phyloP scores from a whole-genome alignment of 2,329 filamentous ascomycete genomes.

The Macroventuria anomochaeta region DNA sequence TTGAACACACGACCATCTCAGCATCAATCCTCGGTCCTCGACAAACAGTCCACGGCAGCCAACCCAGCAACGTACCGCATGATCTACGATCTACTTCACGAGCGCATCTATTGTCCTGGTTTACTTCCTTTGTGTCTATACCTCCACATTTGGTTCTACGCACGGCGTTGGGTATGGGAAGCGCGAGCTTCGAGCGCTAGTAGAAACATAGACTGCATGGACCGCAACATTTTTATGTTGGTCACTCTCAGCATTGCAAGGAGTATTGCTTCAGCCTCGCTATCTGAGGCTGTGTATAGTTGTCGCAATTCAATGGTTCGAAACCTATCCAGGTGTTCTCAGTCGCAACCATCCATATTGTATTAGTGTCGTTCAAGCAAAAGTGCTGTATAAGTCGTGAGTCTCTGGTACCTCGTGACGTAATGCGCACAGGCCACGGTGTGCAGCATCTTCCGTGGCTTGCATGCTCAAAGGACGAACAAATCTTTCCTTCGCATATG shows the following conservation, averaged over 20 bases:
- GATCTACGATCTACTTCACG: conserved; percentile 17
- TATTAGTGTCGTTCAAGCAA: background rate
- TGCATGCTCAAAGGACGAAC: background rate
- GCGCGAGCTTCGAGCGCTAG: conserved; percentile 29
- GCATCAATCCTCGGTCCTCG: background rate
- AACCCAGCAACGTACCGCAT: conserved; percentile 5
- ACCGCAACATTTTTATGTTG: conserved; percentile 16
- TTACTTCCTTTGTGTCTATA: conserved; percentile 32
- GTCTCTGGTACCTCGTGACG: background rate
- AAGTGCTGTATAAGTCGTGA: background rate
- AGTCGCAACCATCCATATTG: background rate
- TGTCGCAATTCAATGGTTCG: conserved; percentile 1
- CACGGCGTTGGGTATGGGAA: conserved; percentile 37
- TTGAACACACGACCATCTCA: background rate
- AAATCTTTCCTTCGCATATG: background rate
- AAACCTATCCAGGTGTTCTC: background rate
- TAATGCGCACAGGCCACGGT: conserved; percentile 5
- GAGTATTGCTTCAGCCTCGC: conserved; percentile 20
- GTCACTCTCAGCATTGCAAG: conserved; percentile 29
- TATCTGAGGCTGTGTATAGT: conserved; percentile 12
- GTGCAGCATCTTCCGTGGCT: background rate
- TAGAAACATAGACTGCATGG: conserved; percentile 27
- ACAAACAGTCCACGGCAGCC: background rate
- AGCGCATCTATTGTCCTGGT: conserved; percentile 16
- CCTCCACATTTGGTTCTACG: conserved; percentile 24